Conservation (phyloP, 108 stramenopile species). For the Seminavis robusta region DNA sequence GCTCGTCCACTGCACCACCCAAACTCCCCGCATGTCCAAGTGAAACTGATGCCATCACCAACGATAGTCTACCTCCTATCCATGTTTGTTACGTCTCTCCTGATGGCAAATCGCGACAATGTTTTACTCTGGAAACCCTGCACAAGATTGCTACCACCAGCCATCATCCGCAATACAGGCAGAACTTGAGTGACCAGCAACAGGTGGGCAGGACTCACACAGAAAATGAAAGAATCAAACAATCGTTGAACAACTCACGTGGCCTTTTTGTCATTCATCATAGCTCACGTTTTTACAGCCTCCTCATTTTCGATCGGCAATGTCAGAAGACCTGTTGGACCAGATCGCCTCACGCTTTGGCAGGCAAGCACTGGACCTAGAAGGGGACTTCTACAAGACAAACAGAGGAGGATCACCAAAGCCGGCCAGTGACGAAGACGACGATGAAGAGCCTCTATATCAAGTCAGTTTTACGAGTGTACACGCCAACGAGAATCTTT, state of each 20-base stretch:
- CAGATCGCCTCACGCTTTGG: slow-evolving; percentile 81
- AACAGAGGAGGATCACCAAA: background rate
- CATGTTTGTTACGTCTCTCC: slow-evolving; percentile 76
- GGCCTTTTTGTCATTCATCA: no score
- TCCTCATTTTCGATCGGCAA: slow-evolving; percentile 74
- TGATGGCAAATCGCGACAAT: slow-evolving; percentile 57
- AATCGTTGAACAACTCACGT: no score
- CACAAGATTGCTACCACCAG: slow-evolving; percentile 58
- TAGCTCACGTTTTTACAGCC: slow-evolving; percentile 66
- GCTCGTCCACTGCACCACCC: background rate
- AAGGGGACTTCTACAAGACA: slow-evolving; percentile 50
- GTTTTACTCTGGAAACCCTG: slow-evolving; percentile 80
- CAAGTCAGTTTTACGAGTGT: background rate
- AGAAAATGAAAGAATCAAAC: no score
- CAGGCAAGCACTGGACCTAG: slow-evolving; percentile 50
- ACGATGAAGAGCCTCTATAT: slow-evolving; percentile 25
- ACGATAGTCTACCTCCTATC: slow-evolving; percentile 37
- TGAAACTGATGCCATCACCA: slow-evolving; percentile 61
- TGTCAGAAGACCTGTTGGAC: slow-evolving; percentile 76
- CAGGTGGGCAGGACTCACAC: background rate
- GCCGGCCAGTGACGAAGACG: background rate
- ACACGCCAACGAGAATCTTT: background rate
- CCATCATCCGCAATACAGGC: slow-evolving; percentile 14
- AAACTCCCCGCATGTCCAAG: slow-evolving; percentile 40
- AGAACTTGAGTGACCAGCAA: slow-evolving; percentile 10